Evolutionary conservation across 2,329 filamentous ascomycete genomes (phyloP), one percentile per base, ranked within the genome.

Genomic region (Ophiostoma quercus): DNA sequence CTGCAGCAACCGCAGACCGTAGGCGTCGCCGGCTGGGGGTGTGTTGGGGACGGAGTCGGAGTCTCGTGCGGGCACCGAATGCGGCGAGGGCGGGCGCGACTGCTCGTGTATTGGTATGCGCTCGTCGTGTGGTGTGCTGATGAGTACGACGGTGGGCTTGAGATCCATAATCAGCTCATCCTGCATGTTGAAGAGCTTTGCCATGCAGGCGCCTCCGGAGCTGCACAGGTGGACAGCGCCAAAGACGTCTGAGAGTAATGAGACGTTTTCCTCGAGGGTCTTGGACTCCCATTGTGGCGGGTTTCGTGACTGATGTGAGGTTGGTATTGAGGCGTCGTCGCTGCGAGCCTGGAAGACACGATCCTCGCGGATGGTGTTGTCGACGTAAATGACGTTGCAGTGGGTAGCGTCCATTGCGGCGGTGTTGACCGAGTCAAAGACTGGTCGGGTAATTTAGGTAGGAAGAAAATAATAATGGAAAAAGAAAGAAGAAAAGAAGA

Each of bases 301-400:
- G 19, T 65, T 39, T 65, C 19, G 32, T 65, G n/a, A 9, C 34
- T 37, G 19, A 5, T 65, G 60, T 1, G 32, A 29, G 1, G 66
- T 37, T 12, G 67, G 41, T 39, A 32, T 47, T 62, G 75, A 72
- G 54, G 74, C 73, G 57, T 74, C 73, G 70, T 72, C 73, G 37
- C 73, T 66, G 73, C 73, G 70, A 68, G 78, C 74, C 62, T 74
- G 76, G 57, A 85, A 77, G 67, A 81, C 76, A 70, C 82, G 79
- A 74, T 85, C 81, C 71, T 82, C 77, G 74, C 78, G 79, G 72
- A 85, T 82, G 72, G 81, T 79, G 75, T 84, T 84, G 79, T 87
- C 84, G 74, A 88, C 84, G 74, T 87, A 88, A 72, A 88, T 84
- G 74, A 88, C 82, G 77, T 87, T 84, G 77, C 84, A 87, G 71